phyloP scores from a whole-genome alignment of 192 early-diverging fungal species.

The Backusella tuberculispora region DNA sequence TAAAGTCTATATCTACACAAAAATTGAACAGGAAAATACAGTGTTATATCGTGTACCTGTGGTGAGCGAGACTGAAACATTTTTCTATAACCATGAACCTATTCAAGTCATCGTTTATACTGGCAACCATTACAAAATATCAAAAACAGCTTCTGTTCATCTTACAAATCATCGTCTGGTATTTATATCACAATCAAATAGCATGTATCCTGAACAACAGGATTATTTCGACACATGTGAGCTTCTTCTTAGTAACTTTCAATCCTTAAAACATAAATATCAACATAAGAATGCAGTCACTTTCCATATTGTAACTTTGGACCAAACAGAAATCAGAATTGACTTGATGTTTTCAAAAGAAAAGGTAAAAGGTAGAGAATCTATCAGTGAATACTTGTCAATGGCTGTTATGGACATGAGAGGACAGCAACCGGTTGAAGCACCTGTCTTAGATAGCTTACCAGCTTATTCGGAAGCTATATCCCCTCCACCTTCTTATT shows the following conservation, averaged over 20 bases:
- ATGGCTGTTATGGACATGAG: slow-evolving; percentile 6
- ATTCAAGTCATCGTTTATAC: slow-evolving; percentile 3
- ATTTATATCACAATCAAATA: neutral
- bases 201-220: neutral
- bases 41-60: neutral
- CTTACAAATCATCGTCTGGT: neutral
- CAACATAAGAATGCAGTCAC: neutral
- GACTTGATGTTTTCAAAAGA: neutral
- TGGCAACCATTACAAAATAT: neutral
- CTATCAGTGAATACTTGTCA: neutral
- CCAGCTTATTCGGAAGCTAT: neutral
- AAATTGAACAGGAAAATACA: neutral
- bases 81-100: slow-evolving; percentile 2
- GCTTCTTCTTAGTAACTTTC: neutral
- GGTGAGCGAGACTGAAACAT: neutral
- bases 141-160: neutral
- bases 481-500: neutral
- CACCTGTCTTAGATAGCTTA: neutral
- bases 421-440: neutral
- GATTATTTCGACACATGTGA: neutral
- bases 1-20: neutral
- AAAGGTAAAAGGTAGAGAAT: neutral
- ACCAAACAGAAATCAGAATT: neutral
- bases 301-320: neutral
- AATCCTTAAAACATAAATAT: slow-evolving; percentile 4